Evolutionary conservation across 352 stramenopile genomes (phyloP), one percentile per base, ranked within the genome.

Genomic region (Globisporangium paroecandrum): DNA sequence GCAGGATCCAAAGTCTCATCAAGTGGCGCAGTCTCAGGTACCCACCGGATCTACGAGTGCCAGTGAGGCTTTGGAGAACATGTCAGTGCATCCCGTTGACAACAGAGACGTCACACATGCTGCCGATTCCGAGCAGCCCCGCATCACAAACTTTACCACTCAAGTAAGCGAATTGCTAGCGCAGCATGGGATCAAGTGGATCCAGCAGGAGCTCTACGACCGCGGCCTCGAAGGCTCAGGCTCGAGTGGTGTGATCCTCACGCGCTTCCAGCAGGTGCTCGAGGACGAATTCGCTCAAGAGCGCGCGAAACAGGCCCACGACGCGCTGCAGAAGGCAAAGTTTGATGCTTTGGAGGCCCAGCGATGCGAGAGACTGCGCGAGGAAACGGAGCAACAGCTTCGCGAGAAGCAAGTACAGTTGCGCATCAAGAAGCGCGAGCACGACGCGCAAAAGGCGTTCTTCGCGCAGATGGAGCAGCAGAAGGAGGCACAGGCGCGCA

Each of bases 151-250:
- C 13, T 46, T 73, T 18, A 53, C 57, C 20, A 32, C 55, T 25
- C 75, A 67, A 7, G 79, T 88, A 2, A 60, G 36, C 6, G 65
- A 76, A 9, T 32, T 86, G 4, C 58, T 90, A 13, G 56, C 32
- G 9, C 69, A 68, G 13, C 65, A 79, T 4, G 85, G 87, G 0
- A 69, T 93, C 38, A 79, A 89, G 56, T 91, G 85, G 75, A 84
- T 94, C 55, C 87, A 92, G 43, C 87, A 94, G 68, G 87, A 94
- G 62, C 77, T 94, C 9, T 90, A 89, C 60, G 85, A 94, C 51
- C 83, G 85, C 9, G 81, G 79, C 1, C 62, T 91, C 25, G 85
- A 94, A 54, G 80, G 85, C 0, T 77, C 78, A 25, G 85, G 87
- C 22, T 60, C 68, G 0, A 81, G 74, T 0, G 67, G 75, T 9